phyloP scores from a whole-genome alignment of 129 eudicot species.

The Flaveria brownii region DNA sequence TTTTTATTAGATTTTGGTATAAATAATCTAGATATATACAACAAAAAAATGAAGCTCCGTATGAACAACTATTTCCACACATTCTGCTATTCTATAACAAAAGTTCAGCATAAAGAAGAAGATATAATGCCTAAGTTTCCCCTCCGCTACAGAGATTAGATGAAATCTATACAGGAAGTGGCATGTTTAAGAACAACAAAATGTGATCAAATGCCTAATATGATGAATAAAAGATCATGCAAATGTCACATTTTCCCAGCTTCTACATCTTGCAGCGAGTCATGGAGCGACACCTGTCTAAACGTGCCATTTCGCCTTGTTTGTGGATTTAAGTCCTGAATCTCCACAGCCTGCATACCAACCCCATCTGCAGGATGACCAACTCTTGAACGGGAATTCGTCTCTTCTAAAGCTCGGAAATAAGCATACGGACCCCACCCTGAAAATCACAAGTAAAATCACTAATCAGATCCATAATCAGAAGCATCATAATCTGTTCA shows the following conservation, averaged over 20 bases:
- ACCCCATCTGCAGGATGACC: slow-evolving; percentile 28
- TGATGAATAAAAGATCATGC: neutral
- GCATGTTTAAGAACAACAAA: slow-evolving; percentile 7
- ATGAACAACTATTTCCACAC: slow-evolving; percentile 9
- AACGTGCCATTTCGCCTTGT: slow-evolving; percentile 27
- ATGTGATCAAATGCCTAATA: slow-evolving; percentile 15
- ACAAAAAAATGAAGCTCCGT: slow-evolving; percentile 2
- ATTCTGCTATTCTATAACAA: neutral
- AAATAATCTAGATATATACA: neutral
- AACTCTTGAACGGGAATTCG: slow-evolving; percentile 34
- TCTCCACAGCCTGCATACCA: slow-evolving; percentile 25
- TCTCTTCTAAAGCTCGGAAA: slow-evolving; percentile 71
- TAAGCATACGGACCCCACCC: slow-evolving; percentile 90
- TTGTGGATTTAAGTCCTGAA: slow-evolving; percentile 32
- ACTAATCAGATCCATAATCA: too few relatives aligned
- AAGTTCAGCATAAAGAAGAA: slow-evolving; percentile 9
- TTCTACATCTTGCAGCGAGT: slow-evolving; percentile 43
- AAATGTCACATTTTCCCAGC: slow-evolving; percentile 39
- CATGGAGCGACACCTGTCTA: slow-evolving; percentile 26
- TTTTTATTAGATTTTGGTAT: too few relatives aligned
- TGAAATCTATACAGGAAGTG: slow-evolving; percentile 32
- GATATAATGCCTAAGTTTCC: slow-evolving; percentile 27
- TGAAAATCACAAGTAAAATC: slow-evolving; percentile 3
- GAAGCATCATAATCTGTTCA: too few relatives aligned
- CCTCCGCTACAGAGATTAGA: slow-evolving; percentile 26